Base-by-base conservation (phyloP, 371 early-diverging fungal species). In the Nematocida sp. region DNA sequence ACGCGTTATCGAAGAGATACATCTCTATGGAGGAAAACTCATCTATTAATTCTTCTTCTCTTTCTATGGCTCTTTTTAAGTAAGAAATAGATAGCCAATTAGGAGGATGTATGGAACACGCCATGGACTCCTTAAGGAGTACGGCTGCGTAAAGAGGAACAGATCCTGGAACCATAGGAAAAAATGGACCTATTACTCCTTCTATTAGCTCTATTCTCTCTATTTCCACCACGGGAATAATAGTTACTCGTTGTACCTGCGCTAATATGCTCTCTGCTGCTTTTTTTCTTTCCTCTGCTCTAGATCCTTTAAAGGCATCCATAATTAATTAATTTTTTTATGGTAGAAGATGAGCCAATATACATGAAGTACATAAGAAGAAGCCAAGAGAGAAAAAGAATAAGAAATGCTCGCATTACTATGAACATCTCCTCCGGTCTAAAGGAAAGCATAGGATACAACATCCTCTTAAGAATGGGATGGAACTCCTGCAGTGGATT, bases 331-430 rank as follows among this genome's bases (percentile, higher is more conserved):
- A 71, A 71, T 48, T 36, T 71, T 71, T 71, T 45, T 20, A 71
- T 71, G 75, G 35, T 23, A 66, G 5, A 40, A 39, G 28, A 30
- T 35, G 75, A 71, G 55, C 75, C 75, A 13, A 47, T 71, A 48
- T 71, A 71, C 33, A 71, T 71, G 75, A 7, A 42, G 28, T 71
- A 59, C 59, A 48, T 71, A 9, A 26, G 75, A 39, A 42, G 75
- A 51, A 71, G 75, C 75, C 75, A 71, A 51, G 75, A 71, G 59
- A 71, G 33, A 42, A 71, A 71, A 48, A 71, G 75, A 61, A 60
- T 35, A n/a, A 30, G 51, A 20, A 49, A 71, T 32, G 47, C 16
- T 7, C 3, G 28, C 23, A n/a, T 71, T n/a, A 16, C 18, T 47
- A 35, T 25, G 40, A 71, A 61, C 45, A 60, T 71, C n/a, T 71